Evolutionary conservation across 345 rosid genomes (phyloP), one percentile per base, ranked within the genome.

Genomic region (Dovyalis caffra): DNA sequence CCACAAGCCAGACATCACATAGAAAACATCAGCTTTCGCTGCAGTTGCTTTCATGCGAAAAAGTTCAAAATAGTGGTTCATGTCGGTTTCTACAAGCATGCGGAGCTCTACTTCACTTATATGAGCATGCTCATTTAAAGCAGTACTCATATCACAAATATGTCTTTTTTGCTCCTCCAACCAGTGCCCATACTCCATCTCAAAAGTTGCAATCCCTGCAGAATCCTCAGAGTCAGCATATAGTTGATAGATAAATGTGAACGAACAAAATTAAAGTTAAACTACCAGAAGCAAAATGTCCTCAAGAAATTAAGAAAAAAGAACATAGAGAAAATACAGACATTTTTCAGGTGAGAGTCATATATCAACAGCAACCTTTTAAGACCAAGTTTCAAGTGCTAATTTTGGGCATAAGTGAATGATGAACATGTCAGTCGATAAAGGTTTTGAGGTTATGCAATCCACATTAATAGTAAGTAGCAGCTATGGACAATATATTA

Each of bases 131-230:
- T n/a, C n/a, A n/a, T 85, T 76, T 81, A 95, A 74, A 75, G 93
- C 97, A 29, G 67, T 72, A 80, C 90, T 88, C 74, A 93, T 80
- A 45, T 91, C 90, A 38, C 71, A 9, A 70, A 85, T 85, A 64
- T 92, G 96, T 74, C 82, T 85, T 38, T 79, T 87, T 77, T 91
- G 97, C 75, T 88, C 97, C 69, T 91, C 94, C 72, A 95, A 75
- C 99, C 99, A 95, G 33, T 82, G 87, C 69, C 86, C 90, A 63
- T 95, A 95, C 82, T 91, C 92, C 90, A 88, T 84, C 89, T 95
- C 98, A 87, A 95, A 95, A 65, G 90, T 80, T 31, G 90, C 83
- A 73, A 90, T 86, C 53, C 91, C 95, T 91, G 86, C 64, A 71
- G 65, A 76, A 64, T 61, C 35, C 32, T 73, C 40, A 68, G 37